Conservation (phyloP, 2,329 filamentous ascomycete species). For the Nigrospora osmanthi region DNA sequence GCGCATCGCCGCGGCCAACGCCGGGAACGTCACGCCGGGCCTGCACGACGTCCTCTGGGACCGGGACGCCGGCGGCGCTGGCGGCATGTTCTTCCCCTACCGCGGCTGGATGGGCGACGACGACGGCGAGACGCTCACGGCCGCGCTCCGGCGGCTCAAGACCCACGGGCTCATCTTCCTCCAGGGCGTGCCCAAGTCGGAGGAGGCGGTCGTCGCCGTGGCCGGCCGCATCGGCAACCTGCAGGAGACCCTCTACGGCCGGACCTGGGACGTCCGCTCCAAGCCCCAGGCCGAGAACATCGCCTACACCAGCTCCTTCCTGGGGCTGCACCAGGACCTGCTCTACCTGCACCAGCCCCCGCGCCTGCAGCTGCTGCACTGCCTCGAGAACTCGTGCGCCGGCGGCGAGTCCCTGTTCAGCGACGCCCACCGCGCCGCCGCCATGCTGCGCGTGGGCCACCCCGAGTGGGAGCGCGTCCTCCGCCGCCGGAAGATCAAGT, state of each 20-base stretch:
- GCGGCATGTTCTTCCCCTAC: constrained; percentile 58
- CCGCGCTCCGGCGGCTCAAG: constrained; percentile 54
- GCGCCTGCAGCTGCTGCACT: constrained; percentile 81
- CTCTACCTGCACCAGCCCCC: constrained; percentile 78
- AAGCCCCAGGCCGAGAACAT: constrained; percentile 83
- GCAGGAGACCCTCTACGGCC: constrained; percentile 84
- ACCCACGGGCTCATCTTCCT: constrained; percentile 71
- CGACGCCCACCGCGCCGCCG: constrained; percentile 60
- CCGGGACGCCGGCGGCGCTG: constrained; percentile 20
- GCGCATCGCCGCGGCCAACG: not conserved
- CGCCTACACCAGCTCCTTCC: constrained; percentile 74
- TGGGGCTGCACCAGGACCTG: constrained; percentile 90
- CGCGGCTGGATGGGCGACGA: constrained; percentile 60
- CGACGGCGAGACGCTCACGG: constrained; percentile 45
- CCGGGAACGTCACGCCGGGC: not conserved
- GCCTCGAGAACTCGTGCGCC: constrained; percentile 67
- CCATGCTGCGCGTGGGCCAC: constrained; percentile 21
- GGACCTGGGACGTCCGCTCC: constrained; percentile 81
- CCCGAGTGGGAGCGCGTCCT: constrained; percentile 28
- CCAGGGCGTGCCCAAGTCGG: constrained; percentile 61
- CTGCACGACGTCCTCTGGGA: constrained; percentile 31
- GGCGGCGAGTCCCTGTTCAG: constrained; percentile 85
- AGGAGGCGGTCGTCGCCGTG: constrained; percentile 59
- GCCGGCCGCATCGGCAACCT: constrained; percentile 68
- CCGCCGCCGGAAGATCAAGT: constrained; percentile 37